Evolutionary conservation across 805 yeast genomes (phyloP), one percentile per base, ranked within the genome.

Genomic region (Candida vaughaniae): DNA sequence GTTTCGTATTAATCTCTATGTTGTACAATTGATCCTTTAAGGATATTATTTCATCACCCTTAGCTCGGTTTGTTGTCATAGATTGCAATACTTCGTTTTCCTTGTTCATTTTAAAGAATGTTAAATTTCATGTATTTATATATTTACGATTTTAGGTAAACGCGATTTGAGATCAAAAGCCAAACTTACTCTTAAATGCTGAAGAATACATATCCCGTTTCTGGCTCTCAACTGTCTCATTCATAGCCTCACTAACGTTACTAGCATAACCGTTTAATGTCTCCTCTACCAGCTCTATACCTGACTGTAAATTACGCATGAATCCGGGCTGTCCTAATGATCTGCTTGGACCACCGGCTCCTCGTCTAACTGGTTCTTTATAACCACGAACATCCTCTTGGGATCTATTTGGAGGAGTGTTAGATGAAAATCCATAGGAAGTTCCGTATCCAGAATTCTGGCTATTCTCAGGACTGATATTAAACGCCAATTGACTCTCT

Each of bases 211-310:
- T 46, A 23, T 72, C 69, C 31, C 66, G 73, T 45, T 79, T 75
- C 10, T 70, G 72, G 9, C 65, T 64, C 28, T 73, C 79, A 29
- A 75, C 55, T 1, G 75, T 55, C 10, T 76, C 82, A 42, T 64
- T 73, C 66, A 80, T 62, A 11, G 72, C 57, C 43, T 78, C 80
- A 40, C 76, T 71, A 19, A 79, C 60, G 17, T 62, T 67, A 29
- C 67, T 72, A 5, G 85, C 85, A 45, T 77, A 78, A 16, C 76
- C 78, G 51, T 78, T 75, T 34, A 79, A 54, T 7, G 71, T 60
- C 37, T 75, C 80, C 48, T 78, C 85, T 12, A 77, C 52, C 2
- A 62, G 48, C 31, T 78, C 82, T 37, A 77, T 54, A 0, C 80
- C 79, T 22, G 66, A 64, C 41, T 77, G 78, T 22, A 80, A 44